These are phyloP conservation scores for Penicillium corylophilum DNA, from an alignment of 2,329 filamentous ascomycete genomes.

Conservation along the genomic window DNA sequence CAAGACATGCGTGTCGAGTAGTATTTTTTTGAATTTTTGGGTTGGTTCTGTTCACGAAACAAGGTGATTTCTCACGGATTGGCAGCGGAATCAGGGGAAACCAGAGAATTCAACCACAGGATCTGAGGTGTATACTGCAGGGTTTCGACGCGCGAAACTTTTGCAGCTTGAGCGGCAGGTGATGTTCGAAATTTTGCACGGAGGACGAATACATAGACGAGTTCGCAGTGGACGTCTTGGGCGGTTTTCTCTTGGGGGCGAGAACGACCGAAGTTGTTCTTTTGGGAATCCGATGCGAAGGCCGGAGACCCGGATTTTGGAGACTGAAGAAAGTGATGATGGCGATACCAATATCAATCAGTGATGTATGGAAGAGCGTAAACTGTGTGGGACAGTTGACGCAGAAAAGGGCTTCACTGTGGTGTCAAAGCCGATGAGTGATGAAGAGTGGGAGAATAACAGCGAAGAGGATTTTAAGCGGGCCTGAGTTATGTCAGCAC, in stretches of 20 bases:
- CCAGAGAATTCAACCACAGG: conserved; percentile 74
- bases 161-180: conserved; percentile 92
- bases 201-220: conserved; percentile 99
- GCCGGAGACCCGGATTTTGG: conserved; percentile 19
- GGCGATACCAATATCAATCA: conserved; percentile 19
- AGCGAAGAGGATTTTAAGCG: conserved; percentile 23
- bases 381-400: conserved; percentile 22
- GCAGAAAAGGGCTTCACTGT: conserved; percentile 20
- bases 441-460: conserved; percentile 21
- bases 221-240: conserved; percentile 35
- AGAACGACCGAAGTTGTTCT: conserved; percentile 36
- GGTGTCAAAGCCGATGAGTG: conserved; percentile 17
- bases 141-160: conserved; percentile 93
- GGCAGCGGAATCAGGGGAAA: conserved; percentile 29
- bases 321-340: conserved; percentile 19
- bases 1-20: conserved; percentile 59
- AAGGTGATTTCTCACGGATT: conserved; percentile 37
- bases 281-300: conserved; percentile 25
- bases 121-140: conserved; percentile 84
- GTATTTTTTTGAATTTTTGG: conserved; percentile 15
- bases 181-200: conserved; percentile 90
- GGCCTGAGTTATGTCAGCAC: conserved; percentile 25
- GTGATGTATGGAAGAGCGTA: conserved; percentile 6
- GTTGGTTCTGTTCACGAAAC: conserved; percentile 18
- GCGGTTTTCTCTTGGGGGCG: conserved; percentile 39